Base-by-base conservation (phyloP, 106 monocot genomes). In the Dendrobium catenatum region DNA sequence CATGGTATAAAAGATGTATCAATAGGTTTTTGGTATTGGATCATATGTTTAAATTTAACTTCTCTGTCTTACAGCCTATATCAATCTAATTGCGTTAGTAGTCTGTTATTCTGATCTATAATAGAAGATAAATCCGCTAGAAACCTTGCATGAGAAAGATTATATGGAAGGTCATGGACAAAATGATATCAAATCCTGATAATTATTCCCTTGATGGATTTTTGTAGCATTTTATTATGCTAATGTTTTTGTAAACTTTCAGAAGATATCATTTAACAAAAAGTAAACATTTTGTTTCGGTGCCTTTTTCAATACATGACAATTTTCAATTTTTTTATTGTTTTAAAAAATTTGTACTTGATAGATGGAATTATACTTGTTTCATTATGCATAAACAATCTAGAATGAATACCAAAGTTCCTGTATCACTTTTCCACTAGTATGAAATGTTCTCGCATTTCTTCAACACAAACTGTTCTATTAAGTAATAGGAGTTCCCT, bases 141-240 rank as follows among this genome's bases (percentile, higher is more conserved):
- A 37, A 70, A 70, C 13, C 2, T 33, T 70, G 15, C 37, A 33
- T 70, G 29, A 68, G 26, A 7, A 64, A 64, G 22, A 70, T 0
- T 8, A 40, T 70, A 15, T 70, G 37, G 37, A 26, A 24, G 64
- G 64, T 66, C 24, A 66, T 7, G 64, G 26, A 24, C 8, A 24
- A 66, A 66, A 37, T 70, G 70, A 37, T 37, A 15, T 70, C 37
- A 70, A 61, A 70, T 70, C 16, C 5, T 31, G 33, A 70, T 70
- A 70, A 66, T 70, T 70, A 70, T 70, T 29, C 16, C 29, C 37
- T 70, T 37, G 70, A 70, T 70, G 29, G 29, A 9, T 70, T 70
- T 70, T 37, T 70, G 29, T 70, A 7, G 70, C 33, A 70, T 70
- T 70, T 70, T 33, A 70, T 70, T 37, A 66, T 66, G 64, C 9